phyloP scores from a whole-genome alignment of 805 yeast genomes.

The Kodamaea lidongshanica region DNA sequence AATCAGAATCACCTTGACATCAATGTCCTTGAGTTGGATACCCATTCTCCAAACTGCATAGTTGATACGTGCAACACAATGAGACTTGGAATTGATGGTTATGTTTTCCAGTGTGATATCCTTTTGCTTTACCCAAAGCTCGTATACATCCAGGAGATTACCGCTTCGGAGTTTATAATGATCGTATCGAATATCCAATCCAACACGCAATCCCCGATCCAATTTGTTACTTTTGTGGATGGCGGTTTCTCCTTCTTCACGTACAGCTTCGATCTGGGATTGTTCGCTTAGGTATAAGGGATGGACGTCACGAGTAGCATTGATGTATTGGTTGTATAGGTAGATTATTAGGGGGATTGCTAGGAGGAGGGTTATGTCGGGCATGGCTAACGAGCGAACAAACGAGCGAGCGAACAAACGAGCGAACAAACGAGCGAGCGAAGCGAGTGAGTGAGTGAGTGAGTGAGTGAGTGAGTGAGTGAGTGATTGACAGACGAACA shows the following conservation, averaged over 20 bases:
- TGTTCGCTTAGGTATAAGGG: slow-evolving; percentile 57
- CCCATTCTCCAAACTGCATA: slow-evolving; percentile 19
- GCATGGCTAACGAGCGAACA: too few relatives aligned
- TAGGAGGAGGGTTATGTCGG: too few relatives aligned
- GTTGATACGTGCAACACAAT: slow-evolving; percentile 21
- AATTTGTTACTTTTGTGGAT: slow-evolving; percentile 68
- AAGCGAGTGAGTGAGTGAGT: too few relatives aligned
- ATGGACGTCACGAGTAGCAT: slow-evolving; percentile 48
- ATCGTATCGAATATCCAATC: slow-evolving; percentile 55
- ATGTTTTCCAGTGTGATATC: slow-evolving; percentile 16
- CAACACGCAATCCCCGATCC: slow-evolving; percentile 67
- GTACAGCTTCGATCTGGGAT: slow-evolving; percentile 56
- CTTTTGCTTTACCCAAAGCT: slow-evolving; percentile 24
- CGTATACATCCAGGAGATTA: slow-evolving; percentile 69
- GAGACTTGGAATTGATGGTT: slow-evolving; percentile 16
- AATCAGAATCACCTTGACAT: slow-evolving; percentile 20
- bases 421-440: too few relatives aligned
- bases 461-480: too few relatives aligned
- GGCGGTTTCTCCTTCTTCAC: slow-evolving; percentile 68
- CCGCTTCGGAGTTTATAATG: slow-evolving; percentile 71
- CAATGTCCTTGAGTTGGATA: slow-evolving; percentile 9
- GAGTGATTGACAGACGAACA: too few relatives aligned
- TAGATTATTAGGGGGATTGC: too few relatives aligned
- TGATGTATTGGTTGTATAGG: slow-evolving; percentile 19
- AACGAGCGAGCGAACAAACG: too few relatives aligned